Base-by-base conservation (phyloP, 148 eudicot genomes). In the Fagopyrum homotropicum region DNA sequence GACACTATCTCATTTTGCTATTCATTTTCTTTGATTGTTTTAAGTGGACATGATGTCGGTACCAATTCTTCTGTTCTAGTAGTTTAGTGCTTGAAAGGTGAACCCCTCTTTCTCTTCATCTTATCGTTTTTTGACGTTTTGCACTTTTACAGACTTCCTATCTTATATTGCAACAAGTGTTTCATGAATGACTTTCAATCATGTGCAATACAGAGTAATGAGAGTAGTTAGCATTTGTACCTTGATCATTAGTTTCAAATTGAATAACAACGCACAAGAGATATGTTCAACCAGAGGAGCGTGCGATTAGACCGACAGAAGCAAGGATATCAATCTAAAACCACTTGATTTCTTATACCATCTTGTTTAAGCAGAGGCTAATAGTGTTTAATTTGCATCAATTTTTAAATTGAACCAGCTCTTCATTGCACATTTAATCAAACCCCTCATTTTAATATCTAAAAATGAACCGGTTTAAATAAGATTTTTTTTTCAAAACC, bases 101-200 rank as follows among this genome's bases (percentile, higher is more conserved):
- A 22, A 54, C 5, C 6, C 4, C 17, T 17, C 9, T 22, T 1
- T 9, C 12, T 8, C 11, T 26, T 30, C 44, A 16, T 61, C 69
- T 11, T 61, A 5, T 61, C 30, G 69, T 44, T 61, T 61, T 60
- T 14, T 64, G 70, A 17, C 70, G 17, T 64, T 66, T 66, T 43
- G 71, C 71, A 40, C 30, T 63, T 3, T 35, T 9, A 49, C 12
- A 49, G 6, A 49, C 3, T 35, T 30, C 12, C 44, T 63, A 63
- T 12, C 15, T 14, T 12, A 12, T 29, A 9, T 61, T 26, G 7
- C 1, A 9, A 30, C 8, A 35, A 15, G 9, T 40, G 43, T 61
- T 29, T 61, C 43, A 29, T 61, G 43, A 29, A 61, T 40, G 68
- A 44, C 15, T 61, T 26, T 6, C 63, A 57, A 6, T 57, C 22